Percentiles rank a stretch among this genome's conserved stretches.
These are phyloP conservation scores for Trichophyton schoenleinii DNA, from an alignment of 2,329 filamentous ascomycete species.

Conservation along the genomic window DNA sequence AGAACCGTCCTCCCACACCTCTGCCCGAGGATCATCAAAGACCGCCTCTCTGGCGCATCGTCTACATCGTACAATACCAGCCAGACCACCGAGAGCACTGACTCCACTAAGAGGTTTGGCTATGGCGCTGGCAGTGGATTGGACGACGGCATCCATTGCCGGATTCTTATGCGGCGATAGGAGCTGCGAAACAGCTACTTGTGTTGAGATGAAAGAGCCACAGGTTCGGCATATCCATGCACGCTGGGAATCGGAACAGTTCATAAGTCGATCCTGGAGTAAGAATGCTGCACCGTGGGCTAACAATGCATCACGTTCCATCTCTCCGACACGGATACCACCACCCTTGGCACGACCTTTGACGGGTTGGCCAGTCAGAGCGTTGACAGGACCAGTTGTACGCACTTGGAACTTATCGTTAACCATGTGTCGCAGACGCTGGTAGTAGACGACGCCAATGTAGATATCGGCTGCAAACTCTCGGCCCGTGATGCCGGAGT, in stretches of 20 bases:
- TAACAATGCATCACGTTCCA: conserved; percentile 91
- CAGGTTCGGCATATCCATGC: conserved; percentile 83
- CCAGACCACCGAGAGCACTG: conserved; percentile 49
- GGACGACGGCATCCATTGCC: conserved; percentile 14
- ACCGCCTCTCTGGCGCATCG: conserved; percentile 58
- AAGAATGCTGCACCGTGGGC: conserved; percentile 93
- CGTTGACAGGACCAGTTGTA: conserved; percentile 84
- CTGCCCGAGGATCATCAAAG: conserved; percentile 54
- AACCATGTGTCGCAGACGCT: conserved; percentile 96
- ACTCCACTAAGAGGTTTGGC: conserved; percentile 40
- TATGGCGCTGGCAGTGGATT: conserved; percentile 23
- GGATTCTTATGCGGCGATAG: conserved; percentile 14
- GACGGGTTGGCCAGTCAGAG: conserved; percentile 87
- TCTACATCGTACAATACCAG: conserved; percentile 61
- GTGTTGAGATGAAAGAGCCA: conserved; percentile 79
- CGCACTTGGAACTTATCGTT: conserved; percentile 99
- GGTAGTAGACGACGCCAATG: conserved; percentile 94
- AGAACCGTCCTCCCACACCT: conserved; percentile 78
- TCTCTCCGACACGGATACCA: conserved; percentile 97
- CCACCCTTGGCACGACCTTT: conserved; percentile 93
- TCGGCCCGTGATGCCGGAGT: conserved; percentile 89
- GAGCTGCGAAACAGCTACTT: conserved; percentile 36
- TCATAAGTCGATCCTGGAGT: conserved; percentile 87
- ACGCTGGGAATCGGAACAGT: conserved; percentile 86
- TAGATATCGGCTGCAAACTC: conserved; percentile 94